Base-by-base conservation (phyloP, 2,329 filamentous ascomycete species). In the Chrysoporthe austroafricana region DNA sequence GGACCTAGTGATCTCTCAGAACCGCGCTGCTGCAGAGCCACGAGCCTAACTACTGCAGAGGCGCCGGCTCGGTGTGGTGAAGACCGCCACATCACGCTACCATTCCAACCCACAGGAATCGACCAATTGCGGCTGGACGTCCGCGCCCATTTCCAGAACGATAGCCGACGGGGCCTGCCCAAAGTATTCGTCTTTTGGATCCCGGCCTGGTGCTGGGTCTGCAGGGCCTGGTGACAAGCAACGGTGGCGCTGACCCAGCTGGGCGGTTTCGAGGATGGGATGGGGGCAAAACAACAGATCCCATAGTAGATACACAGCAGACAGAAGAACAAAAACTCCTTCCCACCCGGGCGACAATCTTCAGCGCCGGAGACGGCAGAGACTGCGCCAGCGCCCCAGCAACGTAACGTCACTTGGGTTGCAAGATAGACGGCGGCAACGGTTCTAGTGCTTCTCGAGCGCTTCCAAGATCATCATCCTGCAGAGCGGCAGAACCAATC, bases 381-480 rank as follows among this genome's bases (percentile, higher is more conserved):
- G 62, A 54, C 46, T 21, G 63, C 57, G 44, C 21, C 52, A 42
- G 62, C 36, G 26, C 26, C 26, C 32, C n/a, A 26, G 62, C 36
- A 56, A 32, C 50, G 50, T 58, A 39, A 57, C 62, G 34, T 54
- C 14, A 39, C 46, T 42, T 43, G 61, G 44, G 52, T 57, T 26
- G 48, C 36, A 39, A 36, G 36, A 43, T 48, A 46, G 44, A 14
- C 56, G 21, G n/a, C 56, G 26, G 62, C 43, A 44, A 48, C 16
- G 34, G 34, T 68, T 62, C 57, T 65, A 65, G 66, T 61, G 66
- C 57, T 65, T 68, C 62, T 65, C 26, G 39, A 65, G 16, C 39
- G 21, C 62, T 68, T 68, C 66, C 66, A 62, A 66, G 66, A 68
- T 66, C 63, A 54, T 61, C 63, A 44, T 46, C 57, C 16, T 62